Conservation (phyloP, 2,329 filamentous ascomycete species). For the Aureobasidium leucospermi region DNA sequence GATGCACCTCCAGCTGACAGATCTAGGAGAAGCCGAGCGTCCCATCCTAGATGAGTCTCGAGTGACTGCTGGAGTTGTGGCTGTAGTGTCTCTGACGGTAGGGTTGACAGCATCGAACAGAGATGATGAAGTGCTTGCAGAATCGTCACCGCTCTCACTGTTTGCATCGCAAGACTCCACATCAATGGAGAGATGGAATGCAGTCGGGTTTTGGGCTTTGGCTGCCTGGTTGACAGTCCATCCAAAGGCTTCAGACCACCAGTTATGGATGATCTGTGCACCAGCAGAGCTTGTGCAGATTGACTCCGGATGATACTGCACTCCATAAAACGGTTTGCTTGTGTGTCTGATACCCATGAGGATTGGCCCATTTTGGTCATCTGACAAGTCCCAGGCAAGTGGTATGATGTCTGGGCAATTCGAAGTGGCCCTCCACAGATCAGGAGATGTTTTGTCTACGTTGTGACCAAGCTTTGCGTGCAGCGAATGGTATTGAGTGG, state of each 20-base stretch:
- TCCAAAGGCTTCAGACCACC: constrained; percentile 57
- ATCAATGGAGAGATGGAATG: neutral
- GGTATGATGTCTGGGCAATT: constrained; percentile 34
- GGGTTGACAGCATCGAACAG: constrained; percentile 10
- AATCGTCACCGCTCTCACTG: neutral
- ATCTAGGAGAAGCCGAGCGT: neutral
- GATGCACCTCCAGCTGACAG: constrained; percentile 2
- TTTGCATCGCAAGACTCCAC: neutral
- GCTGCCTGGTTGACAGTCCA: constrained; percentile 3
- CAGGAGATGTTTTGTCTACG: constrained; percentile 28
- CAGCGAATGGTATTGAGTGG: constrained; percentile 70
- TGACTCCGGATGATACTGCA: constrained; percentile 89
- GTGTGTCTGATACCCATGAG: constrained; percentile 71
- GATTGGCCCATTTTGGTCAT: constrained; percentile 45
- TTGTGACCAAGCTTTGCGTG: constrained; percentile 38
- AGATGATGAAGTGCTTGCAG: constrained; percentile 7
- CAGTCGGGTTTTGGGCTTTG: neutral
- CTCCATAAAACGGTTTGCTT: constrained; percentile 68
- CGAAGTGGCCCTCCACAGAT: constrained; percentile 33
- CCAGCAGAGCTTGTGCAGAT: constrained; percentile 69
- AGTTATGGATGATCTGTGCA: constrained; percentile 60
- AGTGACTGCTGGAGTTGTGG: constrained; percentile 3
- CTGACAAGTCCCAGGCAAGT: constrained; percentile 42
- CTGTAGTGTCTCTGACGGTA: neutral
- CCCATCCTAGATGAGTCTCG: constrained; percentile 6